Base-by-base conservation (phyloP, 768 basidiomycete species). In the Leucosporidium yakuticum region DNA sequence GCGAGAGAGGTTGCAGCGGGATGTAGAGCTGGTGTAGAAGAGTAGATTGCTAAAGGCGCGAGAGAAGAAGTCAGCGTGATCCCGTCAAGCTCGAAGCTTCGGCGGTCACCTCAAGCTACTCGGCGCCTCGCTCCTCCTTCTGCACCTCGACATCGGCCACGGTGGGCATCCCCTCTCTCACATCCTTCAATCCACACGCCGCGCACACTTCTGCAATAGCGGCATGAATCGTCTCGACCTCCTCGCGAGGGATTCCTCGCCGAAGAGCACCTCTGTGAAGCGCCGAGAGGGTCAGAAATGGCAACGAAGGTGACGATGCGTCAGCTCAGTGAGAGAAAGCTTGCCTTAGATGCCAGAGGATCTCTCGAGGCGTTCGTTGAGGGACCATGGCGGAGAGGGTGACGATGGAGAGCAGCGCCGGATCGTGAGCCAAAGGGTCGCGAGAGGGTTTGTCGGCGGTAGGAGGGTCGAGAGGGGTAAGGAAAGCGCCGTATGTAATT, bases 311-410 rank as follows among this genome's bases (percentile, higher is more conserved):
- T 14, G 11, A 1, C 27, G 6, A 20, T 3, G 51, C 21, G 25
- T 7, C 5, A 4, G 8, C 1, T 8, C 6, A 19, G 21, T 6
- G 29, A 7, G 17, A 17, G 17, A 17, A 31, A 55, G 12, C 54
- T 19, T 2, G 34, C 55, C 74, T 60, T 5, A 74, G 61, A 48
- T 74, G 74, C 74, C 74, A 74, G 20, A 63, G 34, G 55, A 73
- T 65, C 59, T 74, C 74, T 34, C 74, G 65, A 14, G 23, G 36
- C 1, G 70, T 68, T 4, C 57, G 34, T 34, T 71, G 70, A 5
- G 70, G 62, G 56, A 68, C 21, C 19, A 71, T 64, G 48, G 29
- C 32, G 17, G 67, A 23, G 51, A 71, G 67, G 44, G 67, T 71
- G 34, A 71, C 47, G 62, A 71, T 20, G 11, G 61, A 53, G 51